Base-by-base conservation (phyloP, 371 early-diverging fungal species). In the Syncephalastrum racemosum region DNA sequence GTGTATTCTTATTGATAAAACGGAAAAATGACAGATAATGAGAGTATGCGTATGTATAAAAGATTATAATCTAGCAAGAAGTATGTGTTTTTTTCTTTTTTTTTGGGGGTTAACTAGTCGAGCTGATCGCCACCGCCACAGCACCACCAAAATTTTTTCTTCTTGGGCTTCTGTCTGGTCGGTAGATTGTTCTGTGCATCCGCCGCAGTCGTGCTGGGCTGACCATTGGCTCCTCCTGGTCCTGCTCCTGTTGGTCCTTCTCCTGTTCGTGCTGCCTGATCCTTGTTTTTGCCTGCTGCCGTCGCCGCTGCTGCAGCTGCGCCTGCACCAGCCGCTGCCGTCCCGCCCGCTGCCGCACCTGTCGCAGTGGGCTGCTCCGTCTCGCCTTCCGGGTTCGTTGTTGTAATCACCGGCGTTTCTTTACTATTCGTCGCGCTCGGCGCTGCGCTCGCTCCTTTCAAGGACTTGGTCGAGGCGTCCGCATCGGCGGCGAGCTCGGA, bases 361-460 rank as follows among this genome's bases (percentile, higher is more conserved):
- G 27, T 20, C 16, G 47, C 7, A 31, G 36, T 12, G 6, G 25
- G 25, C 27, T 46, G 36, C 47, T 51, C 43, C n/a, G 59, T 59
- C 19, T 53, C 48, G 14, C 59, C 59, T 47, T 59, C 59, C 15
- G 59, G 59, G 24, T 46, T 47, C 19, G 59, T 59, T 4, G 59
- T 59, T 2, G 59, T 59, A 14, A 59, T 59, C n/a, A 47, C 48
- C 16, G 59, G 59, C 18, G 54, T 49, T 14, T 42, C 58, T 20
- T 43, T 18, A 22, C 50, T 45, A 16, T 20, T 48, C 8, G 23
- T 53, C 16, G 24, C 42, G 12, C 42, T 20, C 25, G 46, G 39
- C 15, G 39, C 42, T 6, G 31, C 47, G 7, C 53, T 46, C 18
- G 58, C 43, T n/a, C 58, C 66, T 19, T 63, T 68, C 20, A 58